Base-by-base conservation (phyloP, 345 rosid genomes). In the Sisymbrium altissimum region DNA sequence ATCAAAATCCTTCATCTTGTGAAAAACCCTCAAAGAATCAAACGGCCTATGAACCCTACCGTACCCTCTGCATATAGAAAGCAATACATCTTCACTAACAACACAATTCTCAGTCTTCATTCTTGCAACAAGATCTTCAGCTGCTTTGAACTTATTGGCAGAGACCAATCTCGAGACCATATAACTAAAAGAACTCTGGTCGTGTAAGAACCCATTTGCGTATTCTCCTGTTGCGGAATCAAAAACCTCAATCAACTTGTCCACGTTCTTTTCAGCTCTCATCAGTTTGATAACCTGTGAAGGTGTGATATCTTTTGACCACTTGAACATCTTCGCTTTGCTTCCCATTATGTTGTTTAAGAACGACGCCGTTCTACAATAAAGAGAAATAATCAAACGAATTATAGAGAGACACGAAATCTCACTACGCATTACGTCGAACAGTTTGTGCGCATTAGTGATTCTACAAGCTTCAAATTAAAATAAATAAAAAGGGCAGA, bases 221-320 rank as follows among this genome's bases (percentile, higher is more conserved):
- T 86, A 88, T 83, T 90, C 92, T 0, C 85, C 92, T 11, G 96
- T 87, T 7, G 94, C 92, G 0, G 89, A 84, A 68, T 92, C 91
- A 32, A 92, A 95, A 11, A 92, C 70, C 10, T 81, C 64, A 40
- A 79, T 69, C 15, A 87, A 87, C 81, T 85, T 90, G 49, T 84
- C 79, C 7, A 87, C 48, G 29, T 88, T 87, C 68, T 81, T 89
- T 66, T 87, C 91, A 23, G 88, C 86, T 59, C 82, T 61, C 72
- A 90, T 84, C 48, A 92, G 79, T 75, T 83, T 82, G 80, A 72
- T 86, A 10, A 95, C 90, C 40, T 80, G 90, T 33, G 88, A 79
- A 62, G 89, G 67, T 0, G 87, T 89, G 63, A 89, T 79, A 2
- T 76, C 56, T 48, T 82, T 89, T 8, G 88, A 78, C 97, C 97